Evolutionary conservation across 1,139 yeast genomes (phyloP).

Genomic region (Candida dubliniensis): DNA sequence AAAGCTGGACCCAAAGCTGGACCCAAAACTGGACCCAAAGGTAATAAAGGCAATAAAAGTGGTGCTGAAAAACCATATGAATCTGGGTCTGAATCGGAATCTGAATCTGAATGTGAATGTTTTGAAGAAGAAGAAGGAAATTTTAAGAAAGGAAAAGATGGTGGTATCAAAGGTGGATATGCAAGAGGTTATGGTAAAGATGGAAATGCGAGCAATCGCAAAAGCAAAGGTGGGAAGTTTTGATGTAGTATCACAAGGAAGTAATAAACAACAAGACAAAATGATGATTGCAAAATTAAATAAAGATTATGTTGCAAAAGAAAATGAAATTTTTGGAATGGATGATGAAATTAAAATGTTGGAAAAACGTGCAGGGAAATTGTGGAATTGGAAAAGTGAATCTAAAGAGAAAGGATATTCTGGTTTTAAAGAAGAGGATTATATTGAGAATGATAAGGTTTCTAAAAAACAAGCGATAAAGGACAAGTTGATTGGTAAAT

Average conservation of each 20-base stretch:
- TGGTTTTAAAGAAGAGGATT: constrained; percentile 4
- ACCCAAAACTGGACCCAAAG: neutral
- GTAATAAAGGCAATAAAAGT: neutral
- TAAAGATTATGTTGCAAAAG: neutral
- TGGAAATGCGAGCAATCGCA: constrained; percentile 4
- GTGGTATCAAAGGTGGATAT: constrained; percentile 2
- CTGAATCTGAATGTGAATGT: too few relatives aligned
- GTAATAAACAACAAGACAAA: too few relatives aligned
- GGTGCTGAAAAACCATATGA: neutral
- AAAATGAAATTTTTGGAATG: neutral
- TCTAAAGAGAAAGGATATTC: neutral
- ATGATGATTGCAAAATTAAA: neutral
- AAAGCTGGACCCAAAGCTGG: constrained; percentile 1
- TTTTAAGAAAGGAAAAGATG: neutral
- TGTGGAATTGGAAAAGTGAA: too few relatives aligned
- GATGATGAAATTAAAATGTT: neutral
- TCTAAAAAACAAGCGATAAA: constrained; percentile 1
- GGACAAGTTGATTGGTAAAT: neutral
- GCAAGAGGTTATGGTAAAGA: neutral
- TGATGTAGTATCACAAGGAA: neutral
- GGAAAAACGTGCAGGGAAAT: neutral
- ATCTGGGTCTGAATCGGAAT: too few relatives aligned
- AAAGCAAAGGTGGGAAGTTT: neutral
- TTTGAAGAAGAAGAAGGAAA: neutral
- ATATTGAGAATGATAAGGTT: constrained; percentile 3